Evolutionary conservation across 2,329 filamentous ascomycete genomes (phyloP).

Genomic region (Zopfia rhizophila): DNA sequence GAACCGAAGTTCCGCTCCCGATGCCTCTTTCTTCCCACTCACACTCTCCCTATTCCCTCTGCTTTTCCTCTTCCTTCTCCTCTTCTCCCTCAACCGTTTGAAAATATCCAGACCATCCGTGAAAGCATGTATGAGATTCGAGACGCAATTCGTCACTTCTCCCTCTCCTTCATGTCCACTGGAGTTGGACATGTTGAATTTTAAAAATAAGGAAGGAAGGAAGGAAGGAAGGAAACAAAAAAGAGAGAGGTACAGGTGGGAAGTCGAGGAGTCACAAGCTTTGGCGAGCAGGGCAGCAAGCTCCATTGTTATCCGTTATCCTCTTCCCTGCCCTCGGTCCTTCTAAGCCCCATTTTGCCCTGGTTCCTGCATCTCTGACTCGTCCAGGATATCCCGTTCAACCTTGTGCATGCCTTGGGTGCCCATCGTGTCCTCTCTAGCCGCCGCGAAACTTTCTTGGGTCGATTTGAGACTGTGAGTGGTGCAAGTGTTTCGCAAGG

Average conservation of each 20-base stretch:
- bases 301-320: constrained; percentile 42
- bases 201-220: constrained; percentile 16
- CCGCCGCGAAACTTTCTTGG: constrained; percentile 42
- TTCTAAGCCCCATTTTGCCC: constrained; percentile 8
- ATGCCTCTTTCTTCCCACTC: constrained; percentile 26
- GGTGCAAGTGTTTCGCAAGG: constrained; percentile 21
- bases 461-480: constrained; percentile 30
- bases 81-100: constrained; percentile 53
- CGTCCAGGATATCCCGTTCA: constrained; percentile 36
- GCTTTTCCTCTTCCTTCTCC: constrained; percentile 43
- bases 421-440: too few relatives aligned
- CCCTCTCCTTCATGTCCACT: constrained; percentile 31
- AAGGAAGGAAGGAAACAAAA: constrained; percentile 32
- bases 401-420: constrained; percentile 34
- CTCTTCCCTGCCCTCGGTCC: constrained; percentile 25
- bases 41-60: constrained; percentile 41
- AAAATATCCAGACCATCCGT: constrained; percentile 58
- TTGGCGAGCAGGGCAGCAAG: constrained; percentile 29
- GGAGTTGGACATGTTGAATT: constrained; percentile 37
- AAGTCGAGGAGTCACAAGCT: constrained; percentile 28
- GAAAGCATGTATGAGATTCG: constrained; percentile 57
- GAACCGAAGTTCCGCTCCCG: constrained; percentile 51
- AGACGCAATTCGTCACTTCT: constrained; percentile 47
- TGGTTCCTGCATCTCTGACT: constrained; percentile 48
- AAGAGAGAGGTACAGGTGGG: too few relatives aligned